Base-by-base conservation (phyloP, 495 filamentous ascomycete species). In the Corynascus novoguineensis region DNA sequence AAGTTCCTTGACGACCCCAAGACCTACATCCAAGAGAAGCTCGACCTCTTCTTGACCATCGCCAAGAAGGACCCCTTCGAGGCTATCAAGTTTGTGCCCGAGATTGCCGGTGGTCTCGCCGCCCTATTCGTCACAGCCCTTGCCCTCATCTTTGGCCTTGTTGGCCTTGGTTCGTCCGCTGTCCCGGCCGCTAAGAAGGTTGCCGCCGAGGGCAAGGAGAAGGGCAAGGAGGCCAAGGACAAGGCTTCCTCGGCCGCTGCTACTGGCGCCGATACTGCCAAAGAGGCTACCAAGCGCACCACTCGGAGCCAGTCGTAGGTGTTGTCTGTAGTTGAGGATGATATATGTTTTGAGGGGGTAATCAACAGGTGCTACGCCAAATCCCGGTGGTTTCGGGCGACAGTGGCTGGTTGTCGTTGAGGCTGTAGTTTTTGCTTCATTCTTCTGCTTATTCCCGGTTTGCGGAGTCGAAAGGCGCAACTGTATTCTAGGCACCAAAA, bases 1-100 rank as follows among this genome's bases (percentile, higher is more conserved):
- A 86, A 84, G 68, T 97, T 99, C 86, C 74, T 85, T 71, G 95
- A 97, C 63, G 89, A 97, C 80, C 95, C 95, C 24, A 80, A 96
- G 55, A 73, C 72, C 67, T 97, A 90, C 75, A 78, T 96, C 76
- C 86, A 83, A 70, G 89, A 96, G 82, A 96, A 95, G 81, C 74
- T 95, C 58, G 86, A 95, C 68, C 80, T 89, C 54, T 97, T 96
- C 81, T 67, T 90, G 50, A 85, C 83, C 58, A 86, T 96, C 64
- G 87, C 84, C 71, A 86, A 92, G 80, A 83, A 83, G 59, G 87
- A 97, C 71, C 95, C 95, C 40, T 60, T 99, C 66, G 80, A 91
- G 73, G 95, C 95, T 46, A 80, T 92, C 73, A 90, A 92, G 78
- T 88, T 87, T 60, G 85, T 95, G 50, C 95, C 95, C 57, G 95